These are phyloP conservation scores for Neopestalotiopsis sp. DNA, from an alignment of 2,329 filamentous ascomycete species.

Conservation along the genomic window DNA sequence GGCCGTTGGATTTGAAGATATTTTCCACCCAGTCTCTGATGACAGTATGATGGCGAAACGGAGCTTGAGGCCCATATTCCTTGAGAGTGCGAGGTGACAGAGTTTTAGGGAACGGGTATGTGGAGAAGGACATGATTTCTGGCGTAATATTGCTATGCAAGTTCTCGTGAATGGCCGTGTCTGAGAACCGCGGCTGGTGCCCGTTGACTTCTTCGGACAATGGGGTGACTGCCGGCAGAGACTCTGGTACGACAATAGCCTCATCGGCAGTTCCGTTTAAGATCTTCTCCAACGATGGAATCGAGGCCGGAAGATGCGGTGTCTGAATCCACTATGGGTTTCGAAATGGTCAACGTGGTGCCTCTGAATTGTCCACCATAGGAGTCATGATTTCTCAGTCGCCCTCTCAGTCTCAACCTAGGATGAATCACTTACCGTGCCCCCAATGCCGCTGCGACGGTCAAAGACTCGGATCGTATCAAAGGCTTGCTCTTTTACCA, in stretches of 20 bases:
- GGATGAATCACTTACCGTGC: conserved; percentile 15
- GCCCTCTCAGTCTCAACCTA: too few relatives aligned
- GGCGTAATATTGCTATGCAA: conserved; percentile 65
- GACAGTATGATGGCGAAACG: conserved; percentile 60
- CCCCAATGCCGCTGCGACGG: conserved; percentile 42
- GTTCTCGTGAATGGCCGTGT: conserved; percentile 61
- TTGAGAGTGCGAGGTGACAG: conserved; percentile 48
- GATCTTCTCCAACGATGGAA: conserved; percentile 39
- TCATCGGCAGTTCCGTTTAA: conserved; percentile 50
- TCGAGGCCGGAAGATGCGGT: conserved; percentile 38
- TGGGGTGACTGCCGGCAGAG: conserved; percentile 47
- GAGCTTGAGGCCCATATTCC: conserved; percentile 57
- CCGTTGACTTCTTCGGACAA: conserved; percentile 39
- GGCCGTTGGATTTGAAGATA: conserved; percentile 35
- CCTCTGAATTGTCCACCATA: too few relatives aligned
- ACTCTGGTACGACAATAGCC: conserved; percentile 46
- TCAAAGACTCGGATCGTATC: conserved; percentile 64
- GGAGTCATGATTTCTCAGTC: too few relatives aligned
- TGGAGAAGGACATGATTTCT: conserved; percentile 60
- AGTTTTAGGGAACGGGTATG: conserved; percentile 52
- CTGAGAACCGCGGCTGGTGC: conserved; percentile 52
- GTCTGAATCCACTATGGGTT: conserved; percentile 35
- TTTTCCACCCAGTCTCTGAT: conserved; percentile 59
- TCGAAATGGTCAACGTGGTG: too few relatives aligned
- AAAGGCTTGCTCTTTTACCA: conserved; percentile 60